Base-by-base conservation (phyloP, 164 flowering plant genomes). In the Vitis amurensis region DNA sequence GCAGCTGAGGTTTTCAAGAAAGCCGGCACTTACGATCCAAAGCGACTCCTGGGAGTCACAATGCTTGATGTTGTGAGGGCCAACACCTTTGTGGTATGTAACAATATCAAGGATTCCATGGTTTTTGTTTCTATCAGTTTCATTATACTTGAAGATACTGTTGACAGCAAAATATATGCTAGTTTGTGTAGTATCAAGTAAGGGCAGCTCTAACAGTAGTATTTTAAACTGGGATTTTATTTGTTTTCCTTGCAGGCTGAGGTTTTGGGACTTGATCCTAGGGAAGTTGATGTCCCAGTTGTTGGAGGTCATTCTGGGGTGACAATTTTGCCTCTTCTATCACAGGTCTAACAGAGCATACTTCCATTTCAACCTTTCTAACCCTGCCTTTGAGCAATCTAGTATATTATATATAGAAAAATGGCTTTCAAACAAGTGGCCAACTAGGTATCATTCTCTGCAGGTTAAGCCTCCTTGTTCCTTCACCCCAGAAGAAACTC, bases 1-100 rank as follows among this genome's bases (percentile, higher is more conserved):
- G 97, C 93, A 8, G 93, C 91, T 3, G 97, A 91, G 77, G 92
- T 91, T 75, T 91, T 91, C 80, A 89, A 89, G 83, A 87, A 78
- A 74, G 91, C 92, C 63, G 96, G 93, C 50, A 88, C 87, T 31
- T 91, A 61, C 77, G 89, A 91, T 68, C 93, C 96, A 9, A 91
- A 84, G 70, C 73, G 78, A n/a, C 88, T 89, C 31, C 58, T 91
- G 59, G 96, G 93, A 63, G 96, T 91, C 50, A 91, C 96, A 11
- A 86, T 82, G 81, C 90, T 91, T 66, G 93, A 91, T 81, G 92
- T 89, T 61, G 93, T 88, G 37, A 82, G 96, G 77, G 96, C 96
- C 64, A 91, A 91, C 73, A 91, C 96, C 61, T 91, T 91, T 80
- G 96, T 91, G 96, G 96, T 91, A 84, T 64, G 82, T 62, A 9